phyloP scores from a whole-genome alignment of 148 eudicot genomes.

The Spergularia bocconei region DNA sequence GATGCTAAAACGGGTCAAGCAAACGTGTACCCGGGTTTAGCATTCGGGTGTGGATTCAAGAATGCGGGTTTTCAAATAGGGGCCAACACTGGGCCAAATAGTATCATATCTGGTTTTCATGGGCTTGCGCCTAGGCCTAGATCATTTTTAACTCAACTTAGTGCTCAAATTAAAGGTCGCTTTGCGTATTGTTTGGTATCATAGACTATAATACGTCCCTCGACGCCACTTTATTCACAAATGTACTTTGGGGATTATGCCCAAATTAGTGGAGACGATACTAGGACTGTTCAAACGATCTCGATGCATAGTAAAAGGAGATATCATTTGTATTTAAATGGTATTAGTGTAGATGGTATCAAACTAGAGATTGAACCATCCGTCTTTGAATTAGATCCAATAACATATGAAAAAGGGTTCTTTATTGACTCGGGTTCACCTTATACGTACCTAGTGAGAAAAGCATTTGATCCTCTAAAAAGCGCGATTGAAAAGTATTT shows the following conservation, averaged over 20 bases:
- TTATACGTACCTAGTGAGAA: slow-evolving; percentile 10
- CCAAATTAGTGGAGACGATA: slow-evolving; percentile 3
- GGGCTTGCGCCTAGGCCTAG: slow-evolving; percentile 17
- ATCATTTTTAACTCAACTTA: slow-evolving; percentile 20
- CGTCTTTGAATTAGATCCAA: slow-evolving; percentile 8
- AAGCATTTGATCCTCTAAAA: background rate
- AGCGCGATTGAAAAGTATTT: slow-evolving; percentile 2
- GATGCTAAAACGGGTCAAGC: background rate
- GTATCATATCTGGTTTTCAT: slow-evolving; percentile 15
- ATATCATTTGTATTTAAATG: slow-evolving; percentile 17
- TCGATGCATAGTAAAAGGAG: background rate
- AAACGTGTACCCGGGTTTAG: background rate
- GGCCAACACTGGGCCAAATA: background rate
- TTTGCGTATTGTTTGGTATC: slow-evolving; percentile 12
- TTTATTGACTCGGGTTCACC: slow-evolving; percentile 24
- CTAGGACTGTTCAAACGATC: background rate
- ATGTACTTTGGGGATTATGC: slow-evolving; percentile 21
- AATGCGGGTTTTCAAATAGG: background rate
- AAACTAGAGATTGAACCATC: slow-evolving; percentile 13
- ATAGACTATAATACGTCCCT: background rate
- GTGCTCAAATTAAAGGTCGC: slow-evolving; percentile 8
- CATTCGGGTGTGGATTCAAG: slow-evolving; percentile 16
- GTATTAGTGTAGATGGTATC: slow-evolving; percentile 4
- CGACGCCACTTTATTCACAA: background rate
- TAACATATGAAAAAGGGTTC: background rate